Evolutionary conservation across 1,139 yeast genomes (phyloP), one percentile per base, ranked within the genome.

Genomic region (Pichia sp.): DNA sequence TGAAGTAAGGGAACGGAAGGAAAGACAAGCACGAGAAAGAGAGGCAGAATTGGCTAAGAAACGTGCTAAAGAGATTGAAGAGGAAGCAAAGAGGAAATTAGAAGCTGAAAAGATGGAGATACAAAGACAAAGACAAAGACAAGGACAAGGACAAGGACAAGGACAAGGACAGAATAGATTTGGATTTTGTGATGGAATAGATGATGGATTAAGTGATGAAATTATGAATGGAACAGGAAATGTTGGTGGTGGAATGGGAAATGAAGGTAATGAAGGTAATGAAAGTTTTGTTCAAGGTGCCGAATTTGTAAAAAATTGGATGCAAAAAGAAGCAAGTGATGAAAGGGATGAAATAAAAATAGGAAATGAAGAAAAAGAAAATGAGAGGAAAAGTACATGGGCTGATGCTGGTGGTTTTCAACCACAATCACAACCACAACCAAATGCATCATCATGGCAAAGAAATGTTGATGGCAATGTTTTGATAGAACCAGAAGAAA

Each of bases 61-160:
- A 18, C 24, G 47, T 23, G 40, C 43, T 4, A 6, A 28, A 10
- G 46, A 43, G 32, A 41, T 38, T 15, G 41, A 41, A 30, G 38
- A 37, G 23, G 31, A 25, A 4, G 45, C 38, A 5, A 35, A 23
- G 20, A 35, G 33, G 15, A 33, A 27, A 20, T 15, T 37, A 20
- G 7, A 30, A 19, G 7, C 25, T 15, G 6, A 15, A 4, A 10
- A 18, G 10, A 14, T 5, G 5, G 14, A 31, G 14, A 28, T 15
- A 32, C 11, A 6, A 15, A 23, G 20, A 34, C 5, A 11, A 35
- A 23, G 18, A 16, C n/a, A 5, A 30, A 19, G 22, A 20, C 14
- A 31, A 11, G 13, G 6, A 7, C 8, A 15, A n/a, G 30, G 16
- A n/a, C 13, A n/a, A 27, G 30, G 16, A 27, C 13, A n/a, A 28